Conservation (phyloP, 2,329 filamentous ascomycete genomes). For the Emergomyces pasteurianus region DNA sequence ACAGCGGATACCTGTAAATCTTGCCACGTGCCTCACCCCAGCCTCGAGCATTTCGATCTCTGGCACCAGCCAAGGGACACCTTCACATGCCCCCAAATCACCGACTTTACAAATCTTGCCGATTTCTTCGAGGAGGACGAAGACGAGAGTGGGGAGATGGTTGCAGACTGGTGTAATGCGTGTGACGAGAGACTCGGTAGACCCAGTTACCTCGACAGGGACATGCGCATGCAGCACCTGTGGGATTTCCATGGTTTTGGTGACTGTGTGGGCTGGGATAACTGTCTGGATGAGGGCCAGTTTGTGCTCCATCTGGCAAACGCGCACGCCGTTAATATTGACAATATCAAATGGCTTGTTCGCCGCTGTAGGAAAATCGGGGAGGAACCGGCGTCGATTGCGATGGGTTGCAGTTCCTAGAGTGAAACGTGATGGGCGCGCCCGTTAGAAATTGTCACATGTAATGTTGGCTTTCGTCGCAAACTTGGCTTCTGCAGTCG, state of each 20-base stretch:
- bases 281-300: neutral
- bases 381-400: neutral
- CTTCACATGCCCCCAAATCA: neutral
- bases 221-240: neutral
- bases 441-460: neutral
- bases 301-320: neutral
- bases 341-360: neutral
- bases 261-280: neutral
- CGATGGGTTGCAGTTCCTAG: neutral
- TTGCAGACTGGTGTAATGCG: neutral
- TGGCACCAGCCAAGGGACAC: neutral
- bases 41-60: neutral
- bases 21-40: neutral
- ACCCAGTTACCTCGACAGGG: neutral
- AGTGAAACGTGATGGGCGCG: neutral
- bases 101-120: neutral
- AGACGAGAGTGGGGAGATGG: neutral
- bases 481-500: neutral
- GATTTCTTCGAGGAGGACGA: neutral
- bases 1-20: neutral
- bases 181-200: neutral
- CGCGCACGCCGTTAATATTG: neutral
- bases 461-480: too few species aligned
- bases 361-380: neutral
- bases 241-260: neutral